Conservation (phyloP, 768 basidiomycete genomes). For the Boletus rubescentipes region DNA sequence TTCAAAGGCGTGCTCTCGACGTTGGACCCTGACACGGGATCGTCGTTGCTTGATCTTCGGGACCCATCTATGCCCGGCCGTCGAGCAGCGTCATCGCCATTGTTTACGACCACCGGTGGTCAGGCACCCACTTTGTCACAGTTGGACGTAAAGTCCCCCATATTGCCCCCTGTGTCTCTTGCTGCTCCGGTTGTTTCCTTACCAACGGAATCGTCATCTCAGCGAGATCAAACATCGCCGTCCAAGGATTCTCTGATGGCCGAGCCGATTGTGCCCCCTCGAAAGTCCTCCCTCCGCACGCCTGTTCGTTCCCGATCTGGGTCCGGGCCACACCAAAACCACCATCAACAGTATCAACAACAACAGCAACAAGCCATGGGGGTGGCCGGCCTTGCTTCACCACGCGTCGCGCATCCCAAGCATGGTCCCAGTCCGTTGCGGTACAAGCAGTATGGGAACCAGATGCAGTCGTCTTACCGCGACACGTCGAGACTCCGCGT, state of each 20-base stretch:
- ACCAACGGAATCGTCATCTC: constrained; percentile 24
- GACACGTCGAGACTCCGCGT: constrained; percentile 51
- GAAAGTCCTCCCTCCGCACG: constrained; percentile 31
- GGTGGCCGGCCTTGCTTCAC: constrained; percentile 23
- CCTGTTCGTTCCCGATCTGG: constrained; percentile 34
- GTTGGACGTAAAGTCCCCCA: constrained; percentile 21
- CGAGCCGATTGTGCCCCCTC: constrained; percentile 32
- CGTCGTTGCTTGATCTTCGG: constrained; percentile 57
- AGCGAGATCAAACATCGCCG: constrained; percentile 39
- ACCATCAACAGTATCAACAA: constrained; percentile 13
- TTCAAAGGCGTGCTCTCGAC: constrained; percentile 72
- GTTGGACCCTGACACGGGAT: constrained; percentile 53
- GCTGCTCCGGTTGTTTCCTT: constrained; percentile 26
- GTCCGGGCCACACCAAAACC: constrained; percentile 23
- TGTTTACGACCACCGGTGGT: constrained; percentile 38
- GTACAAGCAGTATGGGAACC: constrained; percentile 38
- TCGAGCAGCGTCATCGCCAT: constrained; percentile 36
- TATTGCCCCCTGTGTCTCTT: constrained; percentile 14
- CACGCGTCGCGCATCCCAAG: constrained; percentile 35
- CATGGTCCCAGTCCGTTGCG: constrained; percentile 45
- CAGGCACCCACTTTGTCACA: constrained; percentile 23
- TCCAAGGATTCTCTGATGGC: constrained; percentile 48
- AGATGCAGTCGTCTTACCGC: constrained; percentile 38
- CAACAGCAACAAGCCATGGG: constrained; percentile 23
- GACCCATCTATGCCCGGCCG: constrained; percentile 63